phyloP scores from a whole-genome alignment of 2,329 filamentous ascomycete genomes.

The Paecilomyces fulvus region DNA sequence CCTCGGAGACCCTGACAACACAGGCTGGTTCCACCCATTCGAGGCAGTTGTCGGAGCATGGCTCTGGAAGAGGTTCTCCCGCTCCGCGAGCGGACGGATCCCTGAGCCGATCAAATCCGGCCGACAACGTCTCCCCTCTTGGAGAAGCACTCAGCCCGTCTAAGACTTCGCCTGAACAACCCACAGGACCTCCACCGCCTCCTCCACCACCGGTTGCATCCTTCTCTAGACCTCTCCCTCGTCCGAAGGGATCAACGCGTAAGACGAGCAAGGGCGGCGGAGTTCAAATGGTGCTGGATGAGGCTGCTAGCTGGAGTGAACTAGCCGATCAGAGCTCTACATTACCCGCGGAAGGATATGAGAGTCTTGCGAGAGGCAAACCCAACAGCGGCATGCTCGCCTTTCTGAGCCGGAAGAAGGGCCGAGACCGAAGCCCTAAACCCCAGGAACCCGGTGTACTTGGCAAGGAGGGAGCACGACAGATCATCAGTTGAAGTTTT shows the following conservation, averaged over 20 bases:
- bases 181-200: slow-evolving; percentile 17
- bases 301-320: slow-evolving; percentile 83
- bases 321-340: slow-evolving; percentile 77
- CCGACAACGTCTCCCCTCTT: slow-evolving; percentile 18
- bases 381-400: slow-evolving; percentile 65
- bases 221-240: slow-evolving; percentile 33
- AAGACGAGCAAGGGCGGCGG: slow-evolving; percentile 73
- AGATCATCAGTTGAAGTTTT: slow-evolving; percentile 57
- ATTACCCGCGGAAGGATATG: slow-evolving; percentile 57
- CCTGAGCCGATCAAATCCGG: slow-evolving; percentile 17
- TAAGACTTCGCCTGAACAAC: slow-evolving; percentile 8
- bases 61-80: slow-evolving; percentile 23
- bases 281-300: slow-evolving; percentile 83
- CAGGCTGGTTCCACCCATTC: slow-evolving; percentile 19
- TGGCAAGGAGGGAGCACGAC: slow-evolving; percentile 87
- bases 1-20: slow-evolving; percentile 29
- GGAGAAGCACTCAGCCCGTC: slow-evolving; percentile 22
- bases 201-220: slow-evolving; percentile 24
- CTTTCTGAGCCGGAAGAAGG: slow-evolving; percentile 82
- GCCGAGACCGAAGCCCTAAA: slow-evolving; percentile 83
- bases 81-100: slow-evolving; percentile 22
- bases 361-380: slow-evolving; percentile 38
- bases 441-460: slow-evolving; percentile 87
- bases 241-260: slow-evolving; percentile 54
- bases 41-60: slow-evolving; percentile 29